These are phyloP conservation scores for Didymella keratinophila DNA, from an alignment of 2,329 filamentous ascomycete genomes.

Conservation along the genomic window DNA sequence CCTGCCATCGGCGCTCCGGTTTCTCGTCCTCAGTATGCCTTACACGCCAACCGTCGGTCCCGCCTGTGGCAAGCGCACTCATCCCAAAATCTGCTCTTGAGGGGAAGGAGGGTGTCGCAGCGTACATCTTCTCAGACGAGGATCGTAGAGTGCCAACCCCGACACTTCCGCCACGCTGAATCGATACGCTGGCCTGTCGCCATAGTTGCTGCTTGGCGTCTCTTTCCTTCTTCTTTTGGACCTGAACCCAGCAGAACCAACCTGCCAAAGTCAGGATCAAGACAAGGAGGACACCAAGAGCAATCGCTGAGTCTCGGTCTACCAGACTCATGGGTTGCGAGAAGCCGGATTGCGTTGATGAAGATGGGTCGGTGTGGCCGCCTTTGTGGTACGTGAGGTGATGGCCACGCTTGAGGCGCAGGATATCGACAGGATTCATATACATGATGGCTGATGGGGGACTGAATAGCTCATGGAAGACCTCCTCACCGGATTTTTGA, in stretches of 20 bases:
- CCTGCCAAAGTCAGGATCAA: not conserved
- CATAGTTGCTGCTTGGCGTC: not conserved
- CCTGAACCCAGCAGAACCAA: not conserved
- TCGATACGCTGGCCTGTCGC: not conserved
- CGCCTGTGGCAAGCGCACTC: not conserved
- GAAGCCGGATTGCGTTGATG: not conserved
- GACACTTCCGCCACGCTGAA: not conserved
- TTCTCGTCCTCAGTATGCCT: not conserved
- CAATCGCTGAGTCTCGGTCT: slow-evolving; percentile 6
- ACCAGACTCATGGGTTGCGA: not conserved
- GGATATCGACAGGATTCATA: not conserved
- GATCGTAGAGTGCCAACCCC: not conserved
- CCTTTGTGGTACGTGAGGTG: not conserved
- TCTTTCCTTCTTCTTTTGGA: not conserved
- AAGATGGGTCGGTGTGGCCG: not conserved
- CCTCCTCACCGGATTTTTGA: not conserved
- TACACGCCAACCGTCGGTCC: not conserved
- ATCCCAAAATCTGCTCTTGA: not conserved
- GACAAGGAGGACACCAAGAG: not conserved
- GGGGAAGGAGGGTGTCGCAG: not conserved
- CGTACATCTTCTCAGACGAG: not conserved
- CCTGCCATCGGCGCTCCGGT: not conserved
- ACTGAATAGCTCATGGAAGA: not conserved
- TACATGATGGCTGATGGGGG: not conserved
- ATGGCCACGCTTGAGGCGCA: slow-evolving; percentile 1